Conservation (phyloP, 192 early-diverging fungal species). For the Thamnidium elegans region DNA sequence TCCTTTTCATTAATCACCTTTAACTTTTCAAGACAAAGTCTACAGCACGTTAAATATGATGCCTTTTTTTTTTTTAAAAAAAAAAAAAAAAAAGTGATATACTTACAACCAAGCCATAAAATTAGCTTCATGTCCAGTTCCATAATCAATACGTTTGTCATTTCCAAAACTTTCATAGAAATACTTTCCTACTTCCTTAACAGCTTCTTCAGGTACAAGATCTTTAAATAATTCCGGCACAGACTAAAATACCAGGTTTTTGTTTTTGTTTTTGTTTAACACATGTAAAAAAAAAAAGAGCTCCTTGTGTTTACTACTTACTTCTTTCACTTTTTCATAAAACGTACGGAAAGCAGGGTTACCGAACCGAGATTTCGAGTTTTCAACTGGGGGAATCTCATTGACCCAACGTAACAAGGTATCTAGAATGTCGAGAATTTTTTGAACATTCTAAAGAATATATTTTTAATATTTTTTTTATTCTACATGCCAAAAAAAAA, state of each 20-base stretch:
- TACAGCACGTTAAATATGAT: constrained; percentile 26
- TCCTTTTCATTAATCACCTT: constrained; percentile 65
- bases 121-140: constrained; percentile 94
- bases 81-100: neutral
- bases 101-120: constrained; percentile 82
- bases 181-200: constrained; percentile 68
- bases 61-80: neutral
- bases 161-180: constrained; percentile 85
- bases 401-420: constrained; percentile 53
- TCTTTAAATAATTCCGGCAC: neutral
- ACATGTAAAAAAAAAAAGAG: too few species aligned
- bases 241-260: neutral
- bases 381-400: constrained; percentile 72
- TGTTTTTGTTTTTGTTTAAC: neutral
- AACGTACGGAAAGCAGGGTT: constrained; percentile 93
- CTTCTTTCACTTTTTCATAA: constrained; percentile 71
- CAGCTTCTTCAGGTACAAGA: constrained; percentile 17
- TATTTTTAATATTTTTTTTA: neutral
- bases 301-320: constrained; percentile 28
- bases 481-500: neutral
- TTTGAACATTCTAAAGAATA: constrained; percentile 38
- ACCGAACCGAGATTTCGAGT: constrained; percentile 82
- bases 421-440: constrained; percentile 68
- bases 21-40: constrained; percentile 76
- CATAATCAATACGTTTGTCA: constrained; percentile 93